A percentile compares a stretch with the other conserved stretches of the same genome.
Conservation (phyloP, 441 rosid species). For the Biscutella laevigata region DNA sequence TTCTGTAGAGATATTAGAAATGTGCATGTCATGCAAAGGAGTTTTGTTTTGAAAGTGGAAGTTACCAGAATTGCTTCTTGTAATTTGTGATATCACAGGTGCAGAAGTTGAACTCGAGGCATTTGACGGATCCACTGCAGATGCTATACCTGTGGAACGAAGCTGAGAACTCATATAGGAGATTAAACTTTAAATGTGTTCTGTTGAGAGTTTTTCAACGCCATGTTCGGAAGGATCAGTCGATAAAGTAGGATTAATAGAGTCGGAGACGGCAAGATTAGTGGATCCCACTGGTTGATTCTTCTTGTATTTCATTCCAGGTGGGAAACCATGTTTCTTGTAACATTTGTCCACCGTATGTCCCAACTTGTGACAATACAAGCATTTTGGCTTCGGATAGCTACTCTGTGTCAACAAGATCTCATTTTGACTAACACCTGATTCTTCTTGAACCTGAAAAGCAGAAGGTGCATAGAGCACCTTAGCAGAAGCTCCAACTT, state of each 20-base stretch:
- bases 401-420: no score
- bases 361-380: background rate
- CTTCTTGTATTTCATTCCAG: background rate
- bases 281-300: background rate
- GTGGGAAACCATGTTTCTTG: background rate
- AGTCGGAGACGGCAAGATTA: no score
- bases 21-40: background rate
- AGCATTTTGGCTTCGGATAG: background rate
- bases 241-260: no score
- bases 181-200: background rate
- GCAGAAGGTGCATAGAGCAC: background rate
- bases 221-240: background rate
- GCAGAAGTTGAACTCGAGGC: background rate
- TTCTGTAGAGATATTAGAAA: background rate
- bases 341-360: background rate
- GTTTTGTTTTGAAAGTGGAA: background rate
- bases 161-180: background rate
- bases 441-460: no score
- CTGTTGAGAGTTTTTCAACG: background rate
- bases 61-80: background rate
- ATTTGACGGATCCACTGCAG: background rate
- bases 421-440: no score
- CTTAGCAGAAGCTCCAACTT: no score
- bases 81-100: background rate
- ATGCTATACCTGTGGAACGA: background rate